Percentiles rank a stretch among this genome's conserved stretches.
Evolutionary conservation across 257 asterid species (phyloP).

Genomic region (Mitragyna speciosa): DNA sequence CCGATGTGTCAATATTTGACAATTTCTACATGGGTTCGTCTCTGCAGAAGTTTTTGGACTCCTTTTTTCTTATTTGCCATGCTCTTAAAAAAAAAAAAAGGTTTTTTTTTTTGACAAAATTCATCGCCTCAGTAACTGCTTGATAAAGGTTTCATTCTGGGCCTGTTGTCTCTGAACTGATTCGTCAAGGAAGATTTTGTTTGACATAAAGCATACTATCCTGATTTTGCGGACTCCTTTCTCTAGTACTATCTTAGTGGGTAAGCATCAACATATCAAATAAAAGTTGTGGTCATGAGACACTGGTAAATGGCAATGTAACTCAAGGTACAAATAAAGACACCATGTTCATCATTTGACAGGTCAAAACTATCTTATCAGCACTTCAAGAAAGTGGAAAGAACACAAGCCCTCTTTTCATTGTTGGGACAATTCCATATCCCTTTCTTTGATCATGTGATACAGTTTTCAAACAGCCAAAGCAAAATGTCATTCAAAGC

Average conservation of each 20-base stretch:
- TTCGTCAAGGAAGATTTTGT: conserved; percentile 2
- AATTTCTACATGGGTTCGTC: too few species aligned
- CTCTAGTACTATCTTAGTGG: conserved; percentile 53
- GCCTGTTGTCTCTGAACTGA: neutral
- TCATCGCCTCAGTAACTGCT: too few species aligned
- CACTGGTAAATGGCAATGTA: neutral
- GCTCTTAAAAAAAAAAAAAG: too few species aligned
- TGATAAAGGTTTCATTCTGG: neutral
- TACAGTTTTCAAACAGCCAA: conserved; percentile 12
- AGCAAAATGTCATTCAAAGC: conserved; percentile 37
- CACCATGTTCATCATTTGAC: conserved; percentile 26
- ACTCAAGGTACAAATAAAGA: neutral
- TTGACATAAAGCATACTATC: neutral
- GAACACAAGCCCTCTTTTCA: conserved; percentile 26
- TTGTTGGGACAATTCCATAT: conserved; percentile 20
- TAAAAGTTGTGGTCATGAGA: conserved; percentile 1
- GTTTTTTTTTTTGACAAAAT: neutral
- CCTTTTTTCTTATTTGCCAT: too few species aligned
- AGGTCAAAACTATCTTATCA: conserved; percentile 26
- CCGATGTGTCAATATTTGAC: too few species aligned
- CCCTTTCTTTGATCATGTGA: conserved; percentile 6
- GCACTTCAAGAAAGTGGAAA: conserved; percentile 43
- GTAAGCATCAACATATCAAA: conserved; percentile 42
- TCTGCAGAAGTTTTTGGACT: neutral
- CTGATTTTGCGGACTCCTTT: neutral